Evolutionary conservation across 306 rosid species (phyloP).

Genomic region (Datisca glomerata): DNA sequence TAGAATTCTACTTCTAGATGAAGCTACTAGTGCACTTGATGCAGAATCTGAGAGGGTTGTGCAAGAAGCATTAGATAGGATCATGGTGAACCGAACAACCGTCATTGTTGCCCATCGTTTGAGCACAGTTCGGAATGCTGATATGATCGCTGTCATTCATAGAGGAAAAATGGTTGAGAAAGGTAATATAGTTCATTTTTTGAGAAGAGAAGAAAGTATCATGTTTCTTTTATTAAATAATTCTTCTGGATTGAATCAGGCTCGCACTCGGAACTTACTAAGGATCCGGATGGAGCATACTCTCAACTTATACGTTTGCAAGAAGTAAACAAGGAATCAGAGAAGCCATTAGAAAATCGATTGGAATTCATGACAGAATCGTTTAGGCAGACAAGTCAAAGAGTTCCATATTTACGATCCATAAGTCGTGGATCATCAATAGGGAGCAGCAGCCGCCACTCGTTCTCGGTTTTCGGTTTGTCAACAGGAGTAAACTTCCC

Average conservation of each 20-base stretch:
- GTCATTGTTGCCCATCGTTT: constrained; percentile 88
- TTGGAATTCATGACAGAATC: constrained; percentile 33
- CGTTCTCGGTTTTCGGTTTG: constrained; percentile 65
- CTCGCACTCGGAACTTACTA: constrained; percentile 46
- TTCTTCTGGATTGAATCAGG: constrained; percentile 33
- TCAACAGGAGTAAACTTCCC: constrained; percentile 36
- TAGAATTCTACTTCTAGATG: constrained; percentile 72
- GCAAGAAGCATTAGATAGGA: constrained; percentile 81
- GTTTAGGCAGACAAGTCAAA: constrained; percentile 47
- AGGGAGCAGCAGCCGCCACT: constrained; percentile 63
- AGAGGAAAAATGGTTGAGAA: constrained; percentile 89
- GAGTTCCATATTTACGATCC: constrained; percentile 40
- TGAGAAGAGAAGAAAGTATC: no score
- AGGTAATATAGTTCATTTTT: constrained; percentile 50
- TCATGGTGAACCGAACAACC: constrained; percentile 78
- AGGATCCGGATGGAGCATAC: constrained; percentile 75
- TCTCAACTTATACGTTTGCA: constrained; percentile 70
- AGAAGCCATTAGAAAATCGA: constrained; percentile 23
- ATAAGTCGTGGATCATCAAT: constrained; percentile 56
- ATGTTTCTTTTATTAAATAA: neutral
- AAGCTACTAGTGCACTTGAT: constrained; percentile 94
- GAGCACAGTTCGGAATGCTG: constrained; percentile 81
- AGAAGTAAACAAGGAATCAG: constrained; percentile 38
- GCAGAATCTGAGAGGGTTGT: constrained; percentile 86
- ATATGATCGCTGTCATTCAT: constrained; percentile 81